Base-by-base conservation (phyloP, 805 yeast species). In the Metschnikowia shivogae region DNA sequence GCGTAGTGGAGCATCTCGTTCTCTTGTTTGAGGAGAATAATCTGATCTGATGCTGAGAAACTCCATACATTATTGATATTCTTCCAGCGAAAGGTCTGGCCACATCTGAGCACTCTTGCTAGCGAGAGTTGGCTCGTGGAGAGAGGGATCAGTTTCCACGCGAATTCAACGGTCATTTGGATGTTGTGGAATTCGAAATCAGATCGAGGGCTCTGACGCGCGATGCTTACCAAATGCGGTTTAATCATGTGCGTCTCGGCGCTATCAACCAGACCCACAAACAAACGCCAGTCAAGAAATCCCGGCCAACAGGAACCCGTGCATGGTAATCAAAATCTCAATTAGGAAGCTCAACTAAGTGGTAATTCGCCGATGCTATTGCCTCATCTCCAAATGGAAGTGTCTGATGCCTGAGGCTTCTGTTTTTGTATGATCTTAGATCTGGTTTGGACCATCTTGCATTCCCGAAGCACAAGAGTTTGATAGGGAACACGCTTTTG, bases 61-160 rank as follows among this genome's bases (percentile, higher is more conserved):
- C 86, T 73, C 89, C 89, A 92, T 7, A 75, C 70, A 40, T 71
- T 72, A 49, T 80, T 74, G 38, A 77, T 69, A 47, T 75, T 76
- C 55, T 81, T 81, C 95, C 96, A 87, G 43, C 86, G 64, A 57
- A 88, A 88, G 0, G 95, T 82, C 65, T 88, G 96, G 1, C 96
- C 96, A 58, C 95, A 86, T 35, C 93, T 68, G 26, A 88, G 68
- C 0, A 88, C 90, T 33, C 79, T 77, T 4, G 80, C 63, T 4
- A 88, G 63, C n/a, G 74, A 64, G 1, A 86, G 67, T 52, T 87
- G 93, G 13, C 34, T 36, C 3, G 48, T 34, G n/a, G 51, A 24
- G 22, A 54, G 44, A 6, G 60, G 54, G 22, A 50, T 10, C 11
- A 44, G 36, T 26, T 43, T 39, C 58, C 57, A 55, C 2, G 40